A percentile compares a stretch with the other conserved stretches of the same genome.
These are phyloP conservation scores for Cicer pinnatifidum DNA, from an alignment of 306 rosid species.

Conservation along the genomic window DNA sequence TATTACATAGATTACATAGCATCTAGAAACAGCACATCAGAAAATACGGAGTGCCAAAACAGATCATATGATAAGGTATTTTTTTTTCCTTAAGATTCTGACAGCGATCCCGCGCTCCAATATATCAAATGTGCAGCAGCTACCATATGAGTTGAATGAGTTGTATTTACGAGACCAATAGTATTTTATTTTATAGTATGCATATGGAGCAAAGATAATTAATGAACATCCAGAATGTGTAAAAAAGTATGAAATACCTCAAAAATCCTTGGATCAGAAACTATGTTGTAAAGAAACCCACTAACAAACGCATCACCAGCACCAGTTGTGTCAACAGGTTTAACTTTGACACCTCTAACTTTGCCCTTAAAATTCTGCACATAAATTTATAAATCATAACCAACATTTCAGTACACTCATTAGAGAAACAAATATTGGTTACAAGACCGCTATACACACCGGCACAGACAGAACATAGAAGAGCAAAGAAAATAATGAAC, in stretches of 20 bases:
- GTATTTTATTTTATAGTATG: neutral
- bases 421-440: constrained; percentile 1
- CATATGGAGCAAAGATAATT: neutral
- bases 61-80: neutral
- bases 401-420: constrained; percentile 13
- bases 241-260: constrained; percentile 56
- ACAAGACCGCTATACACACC: neutral
- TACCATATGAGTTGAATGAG: too few relatives aligned
- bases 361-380: constrained; percentile 79
- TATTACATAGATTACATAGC: neutral
- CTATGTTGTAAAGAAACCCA: constrained; percentile 71
- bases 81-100: too few relatives aligned
- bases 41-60: neutral
- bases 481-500: neutral
- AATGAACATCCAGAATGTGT: constrained; percentile 30
- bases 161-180: too few relatives aligned
- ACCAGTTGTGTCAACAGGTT: constrained; percentile 87
- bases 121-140: too few relatives aligned
- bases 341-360: constrained; percentile 74
- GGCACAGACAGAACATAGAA: neutral
- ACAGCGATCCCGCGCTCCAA: too few relatives aligned
- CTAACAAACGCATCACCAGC: constrained; percentile 97
- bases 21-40: neutral
- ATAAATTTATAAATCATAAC: constrained; percentile 33
- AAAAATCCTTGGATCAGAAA: constrained; percentile 61